Percentiles rank a stretch among this genome's conserved stretches.
These are phyloP conservation scores for Penicillium sp. DNA, from an alignment of 2,329 filamentous ascomycete genomes.

Conservation along the genomic window DNA sequence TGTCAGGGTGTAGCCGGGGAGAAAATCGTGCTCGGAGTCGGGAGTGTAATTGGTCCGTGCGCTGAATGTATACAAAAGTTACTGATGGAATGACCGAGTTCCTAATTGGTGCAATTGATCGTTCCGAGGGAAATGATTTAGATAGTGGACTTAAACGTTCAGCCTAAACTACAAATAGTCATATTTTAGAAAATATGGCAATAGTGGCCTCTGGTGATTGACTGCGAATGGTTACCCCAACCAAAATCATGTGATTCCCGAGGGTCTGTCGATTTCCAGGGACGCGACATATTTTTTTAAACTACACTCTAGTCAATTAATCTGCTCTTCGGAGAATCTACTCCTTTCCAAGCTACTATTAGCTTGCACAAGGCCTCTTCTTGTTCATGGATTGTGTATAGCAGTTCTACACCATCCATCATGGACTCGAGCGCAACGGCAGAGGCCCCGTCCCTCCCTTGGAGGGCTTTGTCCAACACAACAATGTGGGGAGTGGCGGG, in stretches of 20 bases:
- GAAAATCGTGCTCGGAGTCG: slow-evolving; percentile 26
- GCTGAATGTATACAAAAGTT: not conserved
- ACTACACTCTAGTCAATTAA: slow-evolving; percentile 4
- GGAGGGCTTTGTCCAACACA: slow-evolving; percentile 70
- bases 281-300: slow-evolving; percentile 9
- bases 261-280: slow-evolving; percentile 15
- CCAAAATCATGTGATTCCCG: slow-evolving; percentile 24
- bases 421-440: slow-evolving; percentile 44
- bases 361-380: slow-evolving; percentile 2
- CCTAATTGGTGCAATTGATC: not conserved
- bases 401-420: slow-evolving; percentile 24
- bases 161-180: not conserved
- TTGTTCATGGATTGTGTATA: slow-evolving; percentile 25
- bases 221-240: slow-evolving; percentile 13
- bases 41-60: slow-evolving; percentile 24
- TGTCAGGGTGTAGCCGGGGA: slow-evolving; percentile 12
- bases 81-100: not conserved
- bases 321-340: slow-evolving; percentile 6
- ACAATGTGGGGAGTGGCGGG: slow-evolving; percentile 71
- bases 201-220: not conserved
- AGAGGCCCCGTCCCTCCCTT: slow-evolving; percentile 48
- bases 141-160: no score
- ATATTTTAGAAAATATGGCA: not conserved
- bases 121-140: no score
- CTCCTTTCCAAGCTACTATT: slow-evolving; percentile 8